These are phyloP conservation scores for Tylopilus rubrobrunneus DNA, from an alignment of 768 basidiomycete genomes.

Conservation along the genomic window DNA sequence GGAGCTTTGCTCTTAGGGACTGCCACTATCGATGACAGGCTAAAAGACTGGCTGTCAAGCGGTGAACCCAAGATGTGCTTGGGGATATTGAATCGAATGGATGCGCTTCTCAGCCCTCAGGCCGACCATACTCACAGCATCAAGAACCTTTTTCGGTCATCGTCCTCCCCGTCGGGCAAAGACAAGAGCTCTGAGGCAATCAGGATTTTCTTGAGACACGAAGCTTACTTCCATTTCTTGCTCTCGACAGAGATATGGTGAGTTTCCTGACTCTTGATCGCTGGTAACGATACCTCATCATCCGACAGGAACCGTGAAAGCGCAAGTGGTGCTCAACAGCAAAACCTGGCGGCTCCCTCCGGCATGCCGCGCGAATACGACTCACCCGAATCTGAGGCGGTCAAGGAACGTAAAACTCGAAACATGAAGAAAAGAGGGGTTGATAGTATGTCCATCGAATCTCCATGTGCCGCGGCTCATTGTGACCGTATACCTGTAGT, in stretches of 20 bases:
- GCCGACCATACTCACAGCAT: neutral
- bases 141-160: neutral
- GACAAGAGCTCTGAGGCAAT: constrained; percentile 5
- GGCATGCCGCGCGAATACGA: too few species aligned
- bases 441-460: neutral
- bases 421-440: neutral
- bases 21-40: constrained; percentile 1
- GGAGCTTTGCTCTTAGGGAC: neutral
- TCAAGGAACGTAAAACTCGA: too few species aligned
- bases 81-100: constrained; percentile 8
- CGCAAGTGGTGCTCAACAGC: neutral
- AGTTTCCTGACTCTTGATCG: neutral
- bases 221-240: constrained; percentile 11
- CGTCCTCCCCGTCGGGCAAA: neutral
- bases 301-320: neutral
- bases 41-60: constrained; percentile 6
- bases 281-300: too few species aligned
- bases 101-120: neutral
- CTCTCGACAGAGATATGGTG: constrained; percentile 12
- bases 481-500: neutral
- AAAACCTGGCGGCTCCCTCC: too few species aligned
- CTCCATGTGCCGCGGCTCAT: neutral
- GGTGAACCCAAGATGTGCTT: constrained; percentile 4
- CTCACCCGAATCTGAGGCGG: too few species aligned
- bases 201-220: neutral